Conservation (phyloP, 2,329 filamentous ascomycete species). For the Exophiala viscosa region DNA sequence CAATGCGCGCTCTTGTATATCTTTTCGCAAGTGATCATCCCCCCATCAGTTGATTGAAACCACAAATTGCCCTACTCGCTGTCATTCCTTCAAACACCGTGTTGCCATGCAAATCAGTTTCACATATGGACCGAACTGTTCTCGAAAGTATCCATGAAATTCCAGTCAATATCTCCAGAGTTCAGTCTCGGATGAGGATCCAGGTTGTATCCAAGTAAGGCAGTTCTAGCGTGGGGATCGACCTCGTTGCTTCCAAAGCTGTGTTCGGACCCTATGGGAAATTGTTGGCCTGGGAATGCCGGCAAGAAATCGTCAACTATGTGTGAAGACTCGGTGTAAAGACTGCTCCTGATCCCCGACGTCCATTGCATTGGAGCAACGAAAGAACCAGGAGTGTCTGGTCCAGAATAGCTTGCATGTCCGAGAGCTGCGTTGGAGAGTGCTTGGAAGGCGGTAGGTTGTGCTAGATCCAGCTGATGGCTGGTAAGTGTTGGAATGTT, state of each 20-base stretch:
- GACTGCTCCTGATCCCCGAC: slow-evolving; percentile 13
- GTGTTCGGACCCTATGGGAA: slow-evolving; percentile 28
- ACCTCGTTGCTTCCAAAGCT: slow-evolving; percentile 25
- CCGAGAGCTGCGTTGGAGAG: slow-evolving; percentile 20
- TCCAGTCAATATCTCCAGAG: slow-evolving; percentile 26
- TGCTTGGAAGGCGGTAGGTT: slow-evolving; percentile 24
- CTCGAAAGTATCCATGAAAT: slow-evolving; percentile 22
- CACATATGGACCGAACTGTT: slow-evolving; percentile 15
- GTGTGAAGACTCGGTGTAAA: slow-evolving; percentile 15
- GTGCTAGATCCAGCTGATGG: slow-evolving; percentile 20
- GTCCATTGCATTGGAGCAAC: slow-evolving; percentile 17
- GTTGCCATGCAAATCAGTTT: not conserved
- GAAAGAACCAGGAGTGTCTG: slow-evolving; percentile 14
- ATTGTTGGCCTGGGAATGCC: slow-evolving; percentile 30
- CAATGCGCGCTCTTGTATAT: not conserved
- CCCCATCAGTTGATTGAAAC: too few species aligned
- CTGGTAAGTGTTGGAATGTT: slow-evolving; percentile 20
- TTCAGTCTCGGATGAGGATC: slow-evolving; percentile 28
- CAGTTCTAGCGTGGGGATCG: slow-evolving; percentile 26
- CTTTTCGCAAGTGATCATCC: not conserved
- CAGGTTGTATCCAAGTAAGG: slow-evolving; percentile 28
- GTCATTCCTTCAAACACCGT: not conserved
- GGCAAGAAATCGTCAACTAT: slow-evolving; percentile 26
- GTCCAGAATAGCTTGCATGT: slow-evolving; percentile 16
- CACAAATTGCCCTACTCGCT: not conserved